These are phyloP conservation scores for Puccinia triticina DNA, from an alignment of 1,284 basidiomycete genomes.

Conservation along the genomic window DNA sequence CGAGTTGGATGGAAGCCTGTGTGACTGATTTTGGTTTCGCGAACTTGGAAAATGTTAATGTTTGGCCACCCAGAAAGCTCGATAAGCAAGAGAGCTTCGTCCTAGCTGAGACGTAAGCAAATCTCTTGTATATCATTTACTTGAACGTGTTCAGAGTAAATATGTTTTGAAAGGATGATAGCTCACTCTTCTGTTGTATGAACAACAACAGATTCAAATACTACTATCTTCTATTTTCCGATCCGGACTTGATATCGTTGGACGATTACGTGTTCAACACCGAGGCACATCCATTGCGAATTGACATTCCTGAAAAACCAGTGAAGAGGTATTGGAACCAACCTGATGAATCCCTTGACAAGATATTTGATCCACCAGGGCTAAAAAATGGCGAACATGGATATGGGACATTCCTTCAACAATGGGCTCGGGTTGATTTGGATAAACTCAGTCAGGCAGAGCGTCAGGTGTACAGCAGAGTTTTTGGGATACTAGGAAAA, in stretches of 20 bases:
- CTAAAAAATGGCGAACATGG: background rate
- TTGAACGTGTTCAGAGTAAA: no score
- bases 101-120: constrained; percentile 65
- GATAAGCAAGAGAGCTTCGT: constrained; percentile 66
- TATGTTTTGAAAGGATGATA: no score
- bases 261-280: constrained; percentile 67
- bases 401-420: constrained; percentile 32
- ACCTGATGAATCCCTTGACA: background rate
- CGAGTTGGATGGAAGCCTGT: constrained; percentile 63
- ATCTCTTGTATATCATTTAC: background rate
- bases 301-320: background rate
- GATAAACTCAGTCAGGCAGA: constrained; percentile 4
- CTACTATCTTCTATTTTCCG: constrained; percentile 63
- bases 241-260: constrained; percentile 64
- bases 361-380: constrained; percentile 21
- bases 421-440: constrained; percentile 24
- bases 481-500: background rate
- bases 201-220: constrained; percentile 34
- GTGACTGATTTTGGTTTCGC: constrained; percentile 59
- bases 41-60: constrained; percentile 62
- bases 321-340: background rate
- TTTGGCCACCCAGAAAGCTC: constrained; percentile 56
- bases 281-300: constrained; percentile 53
- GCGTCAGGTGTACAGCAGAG: background rate
- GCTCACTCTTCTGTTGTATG: background rate